A percentile compares a stretch with the other conserved stretches of the same genome.
Conservation (phyloP, 1,284 basidiomycete genomes). For the Austropuccinia psidii region DNA sequence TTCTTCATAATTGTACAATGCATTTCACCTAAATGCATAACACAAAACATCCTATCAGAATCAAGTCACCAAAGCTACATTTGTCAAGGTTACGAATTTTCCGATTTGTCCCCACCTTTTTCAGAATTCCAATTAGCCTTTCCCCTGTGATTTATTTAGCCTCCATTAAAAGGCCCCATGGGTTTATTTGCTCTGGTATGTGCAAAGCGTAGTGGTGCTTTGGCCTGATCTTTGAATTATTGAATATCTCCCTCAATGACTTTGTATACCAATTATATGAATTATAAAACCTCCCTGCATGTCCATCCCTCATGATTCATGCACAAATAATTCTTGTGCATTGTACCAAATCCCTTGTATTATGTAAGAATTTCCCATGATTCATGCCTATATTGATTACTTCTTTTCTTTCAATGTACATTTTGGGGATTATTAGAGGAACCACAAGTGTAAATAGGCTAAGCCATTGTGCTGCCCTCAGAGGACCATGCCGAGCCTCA, state of each 20-base stretch:
- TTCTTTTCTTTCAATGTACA: background rate
- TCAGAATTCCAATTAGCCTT: background rate
- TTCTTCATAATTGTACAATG: background rate
- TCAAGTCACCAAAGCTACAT: too few species aligned
- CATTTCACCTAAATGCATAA: too few species aligned
- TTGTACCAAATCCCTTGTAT: background rate
- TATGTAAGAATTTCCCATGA: background rate
- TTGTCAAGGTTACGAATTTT: constrained; percentile 21
- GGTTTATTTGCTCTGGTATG: background rate
- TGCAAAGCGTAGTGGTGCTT: constrained; percentile 17
- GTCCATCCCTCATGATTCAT: background rate
- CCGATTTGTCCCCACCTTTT: constrained; percentile 1
- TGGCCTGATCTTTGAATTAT: background rate
- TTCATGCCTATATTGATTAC: background rate
- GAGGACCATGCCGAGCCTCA: background rate
- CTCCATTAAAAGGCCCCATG: background rate
- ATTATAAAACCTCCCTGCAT: background rate
- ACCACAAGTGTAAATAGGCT: constrained; percentile 11
- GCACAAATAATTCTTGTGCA: background rate
- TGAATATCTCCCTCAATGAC: background rate
- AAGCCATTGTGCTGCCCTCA: constrained; percentile 9
- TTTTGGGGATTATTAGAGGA: constrained; percentile 1
- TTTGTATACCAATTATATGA: background rate
- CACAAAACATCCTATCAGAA: too few species aligned
- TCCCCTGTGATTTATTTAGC: background rate